Evolutionary conservation across 805 yeast genomes (phyloP).

Genomic region (Candida incommunis): DNA sequence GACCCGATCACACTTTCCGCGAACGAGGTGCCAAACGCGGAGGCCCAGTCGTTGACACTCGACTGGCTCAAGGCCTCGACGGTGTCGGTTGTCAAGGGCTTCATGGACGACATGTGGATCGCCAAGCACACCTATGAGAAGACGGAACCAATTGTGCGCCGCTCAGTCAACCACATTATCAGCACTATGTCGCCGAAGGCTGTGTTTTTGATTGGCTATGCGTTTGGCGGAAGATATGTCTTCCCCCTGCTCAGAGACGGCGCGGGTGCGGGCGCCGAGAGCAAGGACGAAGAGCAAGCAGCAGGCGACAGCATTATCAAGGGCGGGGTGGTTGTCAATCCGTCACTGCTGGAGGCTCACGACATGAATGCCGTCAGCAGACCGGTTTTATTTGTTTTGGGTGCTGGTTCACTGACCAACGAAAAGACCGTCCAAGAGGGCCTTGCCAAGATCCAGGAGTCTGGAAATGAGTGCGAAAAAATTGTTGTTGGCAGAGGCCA

Average conservation of each 20-base stretch:
- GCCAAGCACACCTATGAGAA: slow-evolving; percentile 21
- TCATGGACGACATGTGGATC: slow-evolving; percentile 22
- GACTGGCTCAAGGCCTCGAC: slow-evolving; percentile 15
- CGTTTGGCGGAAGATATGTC: slow-evolving; percentile 21
- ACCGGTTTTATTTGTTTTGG: slow-evolving; percentile 16
- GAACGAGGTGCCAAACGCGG: slow-evolving; percentile 4
- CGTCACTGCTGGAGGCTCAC: slow-evolving; percentile 15
- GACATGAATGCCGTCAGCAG: slow-evolving; percentile 16
- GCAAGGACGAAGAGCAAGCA: slow-evolving; percentile 14
- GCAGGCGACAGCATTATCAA: slow-evolving; percentile 14
- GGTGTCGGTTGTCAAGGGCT: slow-evolving; percentile 16
- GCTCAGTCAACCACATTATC: slow-evolving; percentile 16
- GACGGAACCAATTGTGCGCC: slow-evolving; percentile 14
- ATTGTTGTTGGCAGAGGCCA: slow-evolving; percentile 9
- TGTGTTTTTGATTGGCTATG: slow-evolving; percentile 19
- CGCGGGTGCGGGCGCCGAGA: too few species aligned
- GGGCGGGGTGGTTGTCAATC: slow-evolving; percentile 18
- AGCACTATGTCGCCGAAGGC: slow-evolving; percentile 16
- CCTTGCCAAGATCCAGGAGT: slow-evolving; percentile 6
- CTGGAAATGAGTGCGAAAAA: slow-evolving; percentile 8
- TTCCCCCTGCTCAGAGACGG: slow-evolving; percentile 15
- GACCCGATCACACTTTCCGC: slow-evolving; percentile 16
- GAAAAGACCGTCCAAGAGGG: slow-evolving; percentile 11
- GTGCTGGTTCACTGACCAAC: slow-evolving; percentile 17
- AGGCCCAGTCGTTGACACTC: slow-evolving; percentile 3